Base-by-base conservation (phyloP, 208 protist genomes). In the Acanthamoeba healyi region DNA sequence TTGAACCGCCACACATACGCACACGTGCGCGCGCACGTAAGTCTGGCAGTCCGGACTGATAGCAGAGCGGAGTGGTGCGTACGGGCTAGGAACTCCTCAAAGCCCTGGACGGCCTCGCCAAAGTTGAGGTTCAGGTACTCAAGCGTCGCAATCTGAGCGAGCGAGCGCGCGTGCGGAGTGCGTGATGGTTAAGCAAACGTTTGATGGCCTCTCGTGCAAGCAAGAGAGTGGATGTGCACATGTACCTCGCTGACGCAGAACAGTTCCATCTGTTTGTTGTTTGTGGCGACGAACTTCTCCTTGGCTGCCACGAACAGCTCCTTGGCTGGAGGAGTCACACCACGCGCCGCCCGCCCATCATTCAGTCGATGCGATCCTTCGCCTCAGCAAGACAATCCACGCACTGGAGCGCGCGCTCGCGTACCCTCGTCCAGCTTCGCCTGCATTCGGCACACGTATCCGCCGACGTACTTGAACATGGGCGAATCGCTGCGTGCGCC, bases 401-500 rank as follows among this genome's bases (percentile, higher is more conserved):
- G n/a, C n/a, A n/a, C n/a, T n/a, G n/a, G n/a, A n/a, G n/a, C n/a
- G n/a, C n/a, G n/a, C n/a, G n/a, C n/a, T n/a, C n/a, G n/a, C 19
- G 29, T 42, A 77, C 67, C 79, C 19, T 87, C 79, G 32, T 87
- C 79, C 36, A 87, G 15, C 40, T 87, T 87, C 15, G 46, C 79
- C 19, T 87, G 79, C 49, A 61, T 63, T 9, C 79, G 40, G 46
- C 49, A 63, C 24, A 87, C 29, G n/a, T 61, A 87, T 4, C 29
- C 79, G n/a, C 79, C 38, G 5, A 87, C 79, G 26, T 87, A 87
- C 32, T 87, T 61, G 46, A 87, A 87, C 12, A 87, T 49, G 12
- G 79, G 79, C 79, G 79, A 87, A 7, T 87, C 79, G 1, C 79
- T 87, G n/a, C 4, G 26, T 44, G 38, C 29, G 38, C 10, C 9